These are phyloP conservation scores for Neoboletus magnificus DNA, from an alignment of 768 basidiomycete genomes.

Conservation along the genomic window DNA sequence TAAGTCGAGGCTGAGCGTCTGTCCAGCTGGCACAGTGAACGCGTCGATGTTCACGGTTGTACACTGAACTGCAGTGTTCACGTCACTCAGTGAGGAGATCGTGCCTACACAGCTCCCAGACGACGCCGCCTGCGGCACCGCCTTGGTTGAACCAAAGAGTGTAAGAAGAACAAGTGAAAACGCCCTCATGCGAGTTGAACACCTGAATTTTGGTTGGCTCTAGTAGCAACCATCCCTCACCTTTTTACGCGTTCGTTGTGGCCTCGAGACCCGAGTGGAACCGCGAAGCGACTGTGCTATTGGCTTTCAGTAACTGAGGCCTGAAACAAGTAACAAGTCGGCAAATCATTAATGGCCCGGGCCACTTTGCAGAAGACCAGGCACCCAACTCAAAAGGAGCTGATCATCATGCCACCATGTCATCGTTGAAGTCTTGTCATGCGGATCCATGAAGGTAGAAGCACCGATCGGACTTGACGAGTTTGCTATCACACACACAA, in stretches of 20 bases:
- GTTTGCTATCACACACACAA: neutral
- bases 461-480: neutral
- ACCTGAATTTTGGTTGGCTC: neutral
- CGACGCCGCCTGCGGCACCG: constrained; percentile 14
- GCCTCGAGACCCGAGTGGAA: neutral
- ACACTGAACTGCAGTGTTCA: constrained; percentile 50
- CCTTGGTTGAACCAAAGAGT: constrained; percentile 15
- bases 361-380: neutral
- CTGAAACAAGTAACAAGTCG: neutral
- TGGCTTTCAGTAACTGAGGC: neutral
- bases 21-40: constrained; percentile 56
- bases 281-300: neutral
- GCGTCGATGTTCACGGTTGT: constrained; percentile 53
- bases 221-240: neutral
- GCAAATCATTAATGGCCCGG: neutral
- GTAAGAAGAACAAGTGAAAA: constrained; percentile 8
- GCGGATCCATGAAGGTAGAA: neutral
- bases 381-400: neutral
- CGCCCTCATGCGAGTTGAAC: constrained; percentile 6
- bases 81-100: constrained; percentile 51
- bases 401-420: too few species aligned
- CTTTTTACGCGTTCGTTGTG: neutral
- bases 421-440: neutral
- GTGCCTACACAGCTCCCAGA: constrained; percentile 43
- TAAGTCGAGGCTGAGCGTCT: constrained; percentile 47